Evolutionary conservation across 2,329 filamentous ascomycete species (phyloP).

Genomic region (Ophiostoma pallidulum): DNA sequence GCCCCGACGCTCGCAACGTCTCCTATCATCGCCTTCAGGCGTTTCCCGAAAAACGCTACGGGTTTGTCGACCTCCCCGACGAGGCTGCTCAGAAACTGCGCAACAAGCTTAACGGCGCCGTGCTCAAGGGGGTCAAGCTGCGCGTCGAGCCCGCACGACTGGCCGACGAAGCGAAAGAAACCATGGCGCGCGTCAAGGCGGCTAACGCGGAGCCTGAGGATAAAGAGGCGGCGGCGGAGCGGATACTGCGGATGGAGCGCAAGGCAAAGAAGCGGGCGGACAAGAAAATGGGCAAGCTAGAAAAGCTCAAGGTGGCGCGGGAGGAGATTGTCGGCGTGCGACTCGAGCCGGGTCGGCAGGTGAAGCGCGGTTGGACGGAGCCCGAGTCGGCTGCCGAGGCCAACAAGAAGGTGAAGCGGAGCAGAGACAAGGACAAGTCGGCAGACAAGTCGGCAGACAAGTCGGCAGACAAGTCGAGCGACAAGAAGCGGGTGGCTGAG

Average conservation of each 20-base stretch:
- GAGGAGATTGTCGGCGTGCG: constrained; percentile 55
- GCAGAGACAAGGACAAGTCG: constrained; percentile 32
- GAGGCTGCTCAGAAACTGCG: constrained; percentile 83
- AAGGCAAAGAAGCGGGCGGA: constrained; percentile 7
- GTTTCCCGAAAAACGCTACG: constrained; percentile 84
- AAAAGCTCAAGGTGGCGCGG: constrained; percentile 17
- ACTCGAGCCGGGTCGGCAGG: constrained; percentile 62
- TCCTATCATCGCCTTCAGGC: constrained; percentile 83
- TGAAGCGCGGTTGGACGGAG: constrained; percentile 86
- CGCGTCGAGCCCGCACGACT: constrained; percentile 63
- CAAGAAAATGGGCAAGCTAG: constrained; percentile 21
- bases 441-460: background rate
- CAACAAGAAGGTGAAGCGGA: constrained; percentile 33
- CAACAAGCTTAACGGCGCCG: constrained; percentile 81
- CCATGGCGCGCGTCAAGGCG: background rate
- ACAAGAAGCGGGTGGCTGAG: constrained; percentile 38
- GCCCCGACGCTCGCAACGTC: constrained; percentile 61
- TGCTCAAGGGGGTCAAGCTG: constrained; percentile 77
- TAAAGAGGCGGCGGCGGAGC: background rate
- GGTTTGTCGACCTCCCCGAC: constrained; percentile 73
- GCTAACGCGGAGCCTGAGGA: constrained; percentile 16
- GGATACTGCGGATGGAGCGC: background rate
- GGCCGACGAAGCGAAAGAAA: no score
- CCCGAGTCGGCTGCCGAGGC: constrained; percentile 24
- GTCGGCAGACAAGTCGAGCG: background rate